A percentile compares a stretch with the other conserved stretches of the same genome.
Evolutionary conservation across 768 basidiomycete species (phyloP).

Genomic region (Neoboletus magnificus): DNA sequence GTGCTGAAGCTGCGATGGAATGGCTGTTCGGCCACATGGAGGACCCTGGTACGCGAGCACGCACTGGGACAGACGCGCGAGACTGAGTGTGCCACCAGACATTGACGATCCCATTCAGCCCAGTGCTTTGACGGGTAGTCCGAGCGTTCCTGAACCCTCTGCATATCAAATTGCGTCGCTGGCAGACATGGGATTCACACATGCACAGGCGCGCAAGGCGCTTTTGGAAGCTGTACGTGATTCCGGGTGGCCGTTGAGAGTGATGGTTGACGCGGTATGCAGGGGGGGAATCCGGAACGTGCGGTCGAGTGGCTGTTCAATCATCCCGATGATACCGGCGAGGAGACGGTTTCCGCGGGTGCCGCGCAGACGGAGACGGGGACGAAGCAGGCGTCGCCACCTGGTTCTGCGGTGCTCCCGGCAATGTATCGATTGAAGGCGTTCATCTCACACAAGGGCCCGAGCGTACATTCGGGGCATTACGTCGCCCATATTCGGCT

Average conservation of each 20-base stretch:
- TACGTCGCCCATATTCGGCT: conserved; percentile 79
- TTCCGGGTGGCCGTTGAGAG: not conserved
- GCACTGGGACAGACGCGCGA: not conserved
- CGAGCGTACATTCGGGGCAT: conserved; percentile 91
- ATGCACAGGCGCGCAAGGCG: conserved; percentile 81
- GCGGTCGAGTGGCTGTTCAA: conserved; percentile 97
- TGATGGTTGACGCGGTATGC: not conserved
- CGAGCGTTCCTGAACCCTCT: conserved; percentile 51
- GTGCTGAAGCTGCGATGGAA: conserved; percentile 84
- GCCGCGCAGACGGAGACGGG: conserved; percentile 16
- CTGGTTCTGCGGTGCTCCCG: conserved; percentile 62
- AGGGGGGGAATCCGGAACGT: conserved; percentile 76
- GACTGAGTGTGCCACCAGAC: conserved; percentile 44
- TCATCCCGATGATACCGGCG: conserved; percentile 84
- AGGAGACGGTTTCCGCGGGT: conserved; percentile 38
- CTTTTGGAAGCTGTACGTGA: conserved; percentile 75
- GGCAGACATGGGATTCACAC: conserved; percentile 90
- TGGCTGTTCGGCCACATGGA: conserved; percentile 97
- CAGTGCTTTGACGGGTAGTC: not conserved
- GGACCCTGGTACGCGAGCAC: conserved; percentile 62
- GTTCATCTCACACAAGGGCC: conserved; percentile 97
- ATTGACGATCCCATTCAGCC: conserved; percentile 75
- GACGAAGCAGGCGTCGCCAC: conserved; percentile 20
- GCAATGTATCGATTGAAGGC: conserved; percentile 81
- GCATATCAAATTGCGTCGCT: conserved; percentile 71